A percentile compares a stretch with the other conserved stretches of the same genome.
These are phyloP conservation scores for Paramecium sonneborni DNA, from an alignment of 73 alveolate species.

Conservation along the genomic window DNA sequence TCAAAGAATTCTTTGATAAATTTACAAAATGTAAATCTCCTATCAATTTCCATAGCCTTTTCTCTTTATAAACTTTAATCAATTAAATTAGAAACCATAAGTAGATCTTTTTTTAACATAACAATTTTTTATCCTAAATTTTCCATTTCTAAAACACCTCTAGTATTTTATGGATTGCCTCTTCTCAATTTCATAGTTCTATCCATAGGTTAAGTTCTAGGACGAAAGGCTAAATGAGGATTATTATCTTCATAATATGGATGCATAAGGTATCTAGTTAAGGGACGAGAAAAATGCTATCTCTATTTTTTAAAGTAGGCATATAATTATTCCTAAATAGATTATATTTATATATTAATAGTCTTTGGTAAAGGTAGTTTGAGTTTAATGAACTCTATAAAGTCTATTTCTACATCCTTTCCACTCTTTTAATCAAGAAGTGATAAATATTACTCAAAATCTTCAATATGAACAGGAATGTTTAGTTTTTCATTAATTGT, in stretches of 20 bases:
- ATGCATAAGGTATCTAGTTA: constrained; percentile 7
- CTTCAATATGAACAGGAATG: background rate
- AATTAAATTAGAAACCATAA: background rate
- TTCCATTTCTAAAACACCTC: constrained; percentile 43
- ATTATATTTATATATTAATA: background rate
- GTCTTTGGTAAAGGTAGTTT: background rate
- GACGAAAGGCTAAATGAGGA: constrained; percentile 40
- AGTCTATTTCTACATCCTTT: constrained; percentile 26
- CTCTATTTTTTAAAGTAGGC: background rate
- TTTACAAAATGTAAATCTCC: constrained; percentile 19
- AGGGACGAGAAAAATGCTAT: constrained; percentile 20
- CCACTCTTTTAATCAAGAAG: constrained; percentile 33
- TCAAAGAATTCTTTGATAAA: background rate
- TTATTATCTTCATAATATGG: constrained; percentile 43
- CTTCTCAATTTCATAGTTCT: constrained; percentile 23
- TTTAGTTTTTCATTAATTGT: constrained; percentile 23
- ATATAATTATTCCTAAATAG: background rate
- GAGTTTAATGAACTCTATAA: background rate
- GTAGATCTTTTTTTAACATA: background rate
- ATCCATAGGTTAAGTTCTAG: background rate
- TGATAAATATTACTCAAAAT: constrained; percentile 36
- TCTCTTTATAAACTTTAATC: constrained; percentile 28
- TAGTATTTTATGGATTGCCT: background rate
- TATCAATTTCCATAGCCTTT: constrained; percentile 34
- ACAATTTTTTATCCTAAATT: background rate